A percentile compares a stretch with the other conserved stretches of the same genome.
phyloP scores from a whole-genome alignment of 805 yeast genomes.

The Zygoascus ofunaensis region DNA sequence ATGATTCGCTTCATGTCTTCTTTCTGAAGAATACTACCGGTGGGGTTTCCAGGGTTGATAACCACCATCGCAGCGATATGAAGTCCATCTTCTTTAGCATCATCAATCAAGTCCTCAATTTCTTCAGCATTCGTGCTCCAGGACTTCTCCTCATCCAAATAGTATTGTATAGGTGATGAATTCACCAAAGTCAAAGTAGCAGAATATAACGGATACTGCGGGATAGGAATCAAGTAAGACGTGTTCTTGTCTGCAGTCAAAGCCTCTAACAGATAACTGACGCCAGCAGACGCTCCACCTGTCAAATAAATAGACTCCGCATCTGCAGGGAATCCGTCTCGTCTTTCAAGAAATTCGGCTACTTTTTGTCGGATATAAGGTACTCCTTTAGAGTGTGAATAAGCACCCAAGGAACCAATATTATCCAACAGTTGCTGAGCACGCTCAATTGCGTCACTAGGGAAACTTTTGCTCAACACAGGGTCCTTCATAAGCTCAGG shows the following conservation, averaged over 20 bases:
- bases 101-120: slow-evolving; percentile 21
- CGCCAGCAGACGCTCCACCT: slow-evolving; percentile 93
- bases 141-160: slow-evolving; percentile 63
- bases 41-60: slow-evolving; percentile 98
- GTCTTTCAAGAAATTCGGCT: slow-evolving; percentile 64
- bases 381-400: slow-evolving; percentile 89
- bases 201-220: slow-evolving; percentile 95
- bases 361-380: slow-evolving; percentile 61
- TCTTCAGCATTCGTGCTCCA: slow-evolving; percentile 75
- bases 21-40: slow-evolving; percentile 71
- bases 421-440: slow-evolving; percentile 52
- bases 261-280: slow-evolving; percentile 64
- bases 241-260: slow-evolving; percentile 58
- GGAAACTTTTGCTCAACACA: slow-evolving; percentile 29
- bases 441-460: slow-evolving; percentile 64
- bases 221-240: slow-evolving; percentile 80
- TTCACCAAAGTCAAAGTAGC: slow-evolving; percentile 85
- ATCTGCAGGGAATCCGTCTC: slow-evolving; percentile 67
- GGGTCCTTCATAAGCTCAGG: slow-evolving; percentile 51
- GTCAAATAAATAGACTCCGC: slow-evolving; percentile 76
- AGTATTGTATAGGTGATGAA: slow-evolving; percentile 79
- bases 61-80: slow-evolving; percentile 77
- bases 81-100: slow-evolving; percentile 13
- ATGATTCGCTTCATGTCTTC: slow-evolving; percentile 64
- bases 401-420: slow-evolving; percentile 86